Conservation (phyloP, 2,329 filamentous ascomycete genomes). For the Magnaporthiopsis rhizophila region DNA sequence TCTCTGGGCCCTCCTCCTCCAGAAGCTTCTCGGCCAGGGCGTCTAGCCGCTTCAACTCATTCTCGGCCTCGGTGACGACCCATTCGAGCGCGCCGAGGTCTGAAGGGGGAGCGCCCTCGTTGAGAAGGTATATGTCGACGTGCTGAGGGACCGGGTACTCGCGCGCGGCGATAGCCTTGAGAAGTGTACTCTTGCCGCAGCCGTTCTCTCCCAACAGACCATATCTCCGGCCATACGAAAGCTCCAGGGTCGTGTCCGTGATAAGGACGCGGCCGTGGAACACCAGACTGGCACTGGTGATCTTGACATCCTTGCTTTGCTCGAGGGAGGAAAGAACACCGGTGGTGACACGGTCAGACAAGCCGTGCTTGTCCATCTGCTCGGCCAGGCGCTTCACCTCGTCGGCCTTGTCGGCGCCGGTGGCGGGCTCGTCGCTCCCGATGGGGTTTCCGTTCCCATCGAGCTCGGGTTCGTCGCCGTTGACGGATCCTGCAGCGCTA, state of each 20-base stretch:
- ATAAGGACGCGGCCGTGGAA: constrained; percentile 98
- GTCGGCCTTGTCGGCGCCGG: constrained; percentile 63
- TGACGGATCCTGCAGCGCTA: constrained; percentile 57
- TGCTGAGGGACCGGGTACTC: constrained; percentile 95
- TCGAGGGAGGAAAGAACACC: constrained; percentile 84
- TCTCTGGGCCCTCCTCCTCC: constrained; percentile 87
- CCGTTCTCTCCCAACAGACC: constrained; percentile 97
- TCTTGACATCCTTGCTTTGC: constrained; percentile 91
- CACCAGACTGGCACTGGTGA: constrained; percentile 84
- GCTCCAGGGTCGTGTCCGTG: constrained; percentile 86
- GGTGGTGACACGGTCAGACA: constrained; percentile 96
- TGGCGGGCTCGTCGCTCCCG: constrained; percentile 57
- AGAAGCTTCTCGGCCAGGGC: constrained; percentile 81
- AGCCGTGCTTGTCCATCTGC: constrained; percentile 92
- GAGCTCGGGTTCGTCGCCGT: constrained; percentile 61
- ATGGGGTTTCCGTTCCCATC: constrained; percentile 54
- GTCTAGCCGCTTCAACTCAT: constrained; percentile 85
- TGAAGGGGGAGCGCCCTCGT: constrained; percentile 86
- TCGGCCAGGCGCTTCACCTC: constrained; percentile 80
- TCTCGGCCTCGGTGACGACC: constrained; percentile 92
- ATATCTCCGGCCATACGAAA: constrained; percentile 88
- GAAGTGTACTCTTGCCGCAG: constrained; percentile 95
- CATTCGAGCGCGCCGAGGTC: constrained; percentile 91
- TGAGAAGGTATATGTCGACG: constrained; percentile 96
- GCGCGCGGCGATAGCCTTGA: constrained; percentile 88